Percentiles rank a stretch among this genome's conserved stretches.
phyloP scores from a whole-genome alignment of 169 alveolate species.

The Neospora caninum region DNA sequence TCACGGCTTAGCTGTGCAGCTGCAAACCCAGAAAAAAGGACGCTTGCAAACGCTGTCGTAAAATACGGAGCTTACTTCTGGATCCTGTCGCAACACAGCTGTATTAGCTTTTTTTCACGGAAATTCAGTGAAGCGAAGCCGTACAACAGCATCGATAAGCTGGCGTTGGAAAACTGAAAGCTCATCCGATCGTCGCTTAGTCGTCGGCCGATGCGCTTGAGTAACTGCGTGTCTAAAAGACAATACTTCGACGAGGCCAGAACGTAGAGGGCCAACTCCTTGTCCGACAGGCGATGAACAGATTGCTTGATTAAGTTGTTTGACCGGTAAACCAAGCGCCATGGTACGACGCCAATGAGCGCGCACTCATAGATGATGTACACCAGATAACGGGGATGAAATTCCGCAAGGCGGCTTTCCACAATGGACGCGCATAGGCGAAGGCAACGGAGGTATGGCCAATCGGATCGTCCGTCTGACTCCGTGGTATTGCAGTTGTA shows the following conservation, averaged over 20 bases:
- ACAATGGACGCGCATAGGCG: conserved; percentile 24
- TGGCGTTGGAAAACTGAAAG: conserved; percentile 13
- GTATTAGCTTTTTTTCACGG: background rate
- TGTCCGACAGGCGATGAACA: background rate
- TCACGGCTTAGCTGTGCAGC: background rate
- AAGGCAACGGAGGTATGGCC: conserved; percentile 29
- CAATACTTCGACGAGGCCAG: background rate
- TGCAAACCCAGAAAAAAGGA: no score
- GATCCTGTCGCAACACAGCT: conserved; percentile 16
- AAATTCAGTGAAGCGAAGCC: background rate
- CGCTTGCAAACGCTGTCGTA: background rate
- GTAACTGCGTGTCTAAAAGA: conserved; percentile 5
- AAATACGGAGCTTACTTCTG: background rate
- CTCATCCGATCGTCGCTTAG: background rate
- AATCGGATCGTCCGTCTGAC: background rate
- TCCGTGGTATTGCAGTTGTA: conserved; percentile 16
- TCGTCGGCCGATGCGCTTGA: conserved; percentile 15
- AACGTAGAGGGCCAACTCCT: conserved; percentile 15
- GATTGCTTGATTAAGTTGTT: background rate
- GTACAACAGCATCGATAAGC: conserved; percentile 3
- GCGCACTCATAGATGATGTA: conserved; percentile 19
- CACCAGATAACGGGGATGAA: background rate
- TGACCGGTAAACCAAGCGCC: background rate
- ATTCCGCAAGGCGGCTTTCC: background rate
- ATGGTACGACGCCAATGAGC: conserved; percentile 4